Conservation (phyloP, 108 stramenopile species). For the Cyclotella choctawhatcheeana region DNA sequence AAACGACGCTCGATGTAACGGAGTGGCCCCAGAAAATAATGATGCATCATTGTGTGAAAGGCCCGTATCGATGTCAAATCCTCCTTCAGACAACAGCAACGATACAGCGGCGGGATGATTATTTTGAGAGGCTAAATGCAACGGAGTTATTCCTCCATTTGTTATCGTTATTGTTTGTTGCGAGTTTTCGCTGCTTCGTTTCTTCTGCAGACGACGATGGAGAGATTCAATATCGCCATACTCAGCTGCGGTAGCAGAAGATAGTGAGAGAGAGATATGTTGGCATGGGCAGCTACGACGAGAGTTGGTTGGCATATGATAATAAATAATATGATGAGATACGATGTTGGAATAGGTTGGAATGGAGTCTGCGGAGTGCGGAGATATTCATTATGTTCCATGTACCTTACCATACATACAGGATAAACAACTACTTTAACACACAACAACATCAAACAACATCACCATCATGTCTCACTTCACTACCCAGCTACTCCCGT, state of each 20-base stretch:
- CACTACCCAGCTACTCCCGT: constrained; percentile 73
- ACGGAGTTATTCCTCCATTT: constrained; percentile 59
- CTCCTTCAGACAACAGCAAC: constrained; percentile 59
- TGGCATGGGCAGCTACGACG: constrained; percentile 70
- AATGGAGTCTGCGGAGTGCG: too few species aligned
- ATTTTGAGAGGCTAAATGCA: constrained; percentile 82
- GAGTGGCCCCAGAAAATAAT: constrained; percentile 61
- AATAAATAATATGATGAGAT: too few species aligned
- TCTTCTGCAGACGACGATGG: constrained; percentile 24
- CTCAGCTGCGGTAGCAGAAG: constrained; percentile 86
- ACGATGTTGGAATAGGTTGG: too few species aligned
- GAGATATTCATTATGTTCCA: too few species aligned
- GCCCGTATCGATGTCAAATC: constrained; percentile 53
- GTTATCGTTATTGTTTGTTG: not conserved
- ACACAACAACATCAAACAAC: too few species aligned
- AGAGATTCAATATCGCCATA: constrained; percentile 71
- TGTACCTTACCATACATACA: too few species aligned
- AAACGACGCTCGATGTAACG: constrained; percentile 83
- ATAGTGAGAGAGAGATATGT: constrained; percentile 59
- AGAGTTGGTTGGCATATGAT: too few species aligned
- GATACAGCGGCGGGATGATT: constrained; percentile 74
- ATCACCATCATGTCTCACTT: constrained; percentile 20
- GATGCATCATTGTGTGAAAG: not conserved
- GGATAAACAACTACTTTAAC: too few species aligned
- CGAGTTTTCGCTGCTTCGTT: not conserved